A percentile compares a stretch with the other conserved stretches of the same genome.
phyloP scores from a whole-genome alignment of 148 eudicot genomes.

The Chenopodium berlandieri region DNA sequence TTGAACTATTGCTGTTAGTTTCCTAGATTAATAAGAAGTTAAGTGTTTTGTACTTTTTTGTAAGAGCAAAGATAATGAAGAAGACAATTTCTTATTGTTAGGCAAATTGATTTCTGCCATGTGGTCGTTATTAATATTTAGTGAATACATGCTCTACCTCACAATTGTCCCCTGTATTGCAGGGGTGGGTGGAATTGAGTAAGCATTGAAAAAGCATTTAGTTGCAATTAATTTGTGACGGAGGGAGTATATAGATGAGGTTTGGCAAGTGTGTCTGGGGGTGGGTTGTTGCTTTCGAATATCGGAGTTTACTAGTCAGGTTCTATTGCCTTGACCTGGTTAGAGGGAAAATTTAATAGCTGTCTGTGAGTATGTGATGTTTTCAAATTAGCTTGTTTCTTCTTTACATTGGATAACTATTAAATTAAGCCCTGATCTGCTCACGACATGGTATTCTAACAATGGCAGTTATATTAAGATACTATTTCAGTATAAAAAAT shows the following conservation, averaged over 20 bases:
- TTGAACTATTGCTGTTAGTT: not conserved
- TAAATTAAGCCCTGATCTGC: not conserved
- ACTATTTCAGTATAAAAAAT: not conserved
- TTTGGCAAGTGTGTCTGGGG: not conserved
- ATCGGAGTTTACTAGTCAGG: not conserved
- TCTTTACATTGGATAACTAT: not conserved
- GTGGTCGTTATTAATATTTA: too few species aligned
- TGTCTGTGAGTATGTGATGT: not conserved
- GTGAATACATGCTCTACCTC: too few species aligned
- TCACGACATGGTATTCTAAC: slow-evolving; percentile 5
- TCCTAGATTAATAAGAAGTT: not conserved
- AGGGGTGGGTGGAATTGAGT: not conserved
- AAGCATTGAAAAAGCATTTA: not conserved
- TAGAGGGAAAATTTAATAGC: not conserved
- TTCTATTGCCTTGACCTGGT: not conserved
- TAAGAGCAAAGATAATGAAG: not conserved
- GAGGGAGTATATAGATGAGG: too few species aligned
- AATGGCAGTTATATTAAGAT: slow-evolving; percentile 1
- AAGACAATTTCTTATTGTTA: too few species aligned
- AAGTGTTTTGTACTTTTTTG: not conserved
- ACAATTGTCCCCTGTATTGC: not conserved
- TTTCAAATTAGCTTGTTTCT: not conserved
- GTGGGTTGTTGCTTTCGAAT: not conserved
- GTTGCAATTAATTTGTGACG: too few species aligned
- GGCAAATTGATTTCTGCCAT: too few species aligned